Conservation (phyloP, 257 asterid species). For the Petunia axillaris region DNA sequence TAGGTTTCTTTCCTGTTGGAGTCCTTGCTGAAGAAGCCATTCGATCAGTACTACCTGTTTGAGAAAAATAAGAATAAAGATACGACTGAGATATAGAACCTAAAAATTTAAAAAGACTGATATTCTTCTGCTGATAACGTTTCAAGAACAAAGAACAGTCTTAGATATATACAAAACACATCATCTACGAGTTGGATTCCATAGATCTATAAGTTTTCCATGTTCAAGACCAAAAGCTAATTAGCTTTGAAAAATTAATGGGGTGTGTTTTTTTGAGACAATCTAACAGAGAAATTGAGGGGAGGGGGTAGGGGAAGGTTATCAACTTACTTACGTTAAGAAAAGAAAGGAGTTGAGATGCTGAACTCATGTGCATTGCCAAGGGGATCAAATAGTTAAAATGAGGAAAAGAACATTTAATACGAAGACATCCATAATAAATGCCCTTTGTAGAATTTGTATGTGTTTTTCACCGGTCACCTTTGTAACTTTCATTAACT, state of each 20-base stretch:
- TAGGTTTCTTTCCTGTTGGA: background rate
- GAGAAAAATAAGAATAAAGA: too few species aligned
- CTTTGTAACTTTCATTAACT: background rate
- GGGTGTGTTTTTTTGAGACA: too few species aligned
- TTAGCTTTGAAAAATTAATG: too few species aligned
- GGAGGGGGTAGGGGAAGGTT: background rate
- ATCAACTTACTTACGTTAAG: background rate
- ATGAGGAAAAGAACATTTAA: background rate
- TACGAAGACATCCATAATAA: background rate
- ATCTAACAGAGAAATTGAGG: background rate
- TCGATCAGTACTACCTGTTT: too few species aligned
- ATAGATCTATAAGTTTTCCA: too few species aligned
- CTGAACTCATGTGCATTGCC: background rate
- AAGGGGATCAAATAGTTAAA: background rate
- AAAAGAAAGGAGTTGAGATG: background rate
- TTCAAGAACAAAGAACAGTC: too few species aligned
- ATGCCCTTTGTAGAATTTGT: background rate
- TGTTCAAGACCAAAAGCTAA: too few species aligned
- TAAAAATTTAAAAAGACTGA: too few species aligned
- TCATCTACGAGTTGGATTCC: too few species aligned
- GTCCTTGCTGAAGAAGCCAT: background rate
- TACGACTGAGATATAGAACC: too few species aligned
- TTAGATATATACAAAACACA: too few species aligned
- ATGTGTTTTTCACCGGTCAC: background rate
- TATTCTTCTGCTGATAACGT: too few species aligned